Percentiles rank a stretch among this genome's conserved stretches.
Evolutionary conservation across 2,329 filamentous ascomycete species (phyloP).

Genomic region (Fusarium verticillioides): DNA sequence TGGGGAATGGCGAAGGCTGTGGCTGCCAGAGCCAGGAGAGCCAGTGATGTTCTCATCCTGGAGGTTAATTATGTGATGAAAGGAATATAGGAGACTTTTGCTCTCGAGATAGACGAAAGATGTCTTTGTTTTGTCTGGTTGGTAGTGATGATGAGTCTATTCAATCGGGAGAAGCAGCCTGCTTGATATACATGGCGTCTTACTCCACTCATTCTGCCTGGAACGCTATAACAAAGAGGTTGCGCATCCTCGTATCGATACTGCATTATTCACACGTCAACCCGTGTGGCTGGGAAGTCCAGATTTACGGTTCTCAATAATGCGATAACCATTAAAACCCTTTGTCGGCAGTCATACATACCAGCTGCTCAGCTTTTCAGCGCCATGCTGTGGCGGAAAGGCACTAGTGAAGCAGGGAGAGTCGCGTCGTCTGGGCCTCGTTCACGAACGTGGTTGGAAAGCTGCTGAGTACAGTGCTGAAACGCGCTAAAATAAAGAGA

Average conservation of each 20-base stretch:
- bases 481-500: not conserved
- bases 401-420: constrained; percentile 21
- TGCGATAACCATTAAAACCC: constrained; percentile 9
- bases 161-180: not conserved
- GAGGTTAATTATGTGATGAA: not conserved
- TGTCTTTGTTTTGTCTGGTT: not conserved
- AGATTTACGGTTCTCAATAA: not conserved
- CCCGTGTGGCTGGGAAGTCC: constrained; percentile 24
- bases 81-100: too few relatives aligned
- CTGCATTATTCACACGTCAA: constrained; percentile 30
- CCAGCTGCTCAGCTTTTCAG: not conserved
- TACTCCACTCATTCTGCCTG: constrained; percentile 3
- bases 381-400: constrained; percentile 5
- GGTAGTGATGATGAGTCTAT: not conserved
- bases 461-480: not conserved
- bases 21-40: constrained; percentile 52
- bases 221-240: constrained; percentile 16
- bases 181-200: constrained; percentile 33
- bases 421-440: not conserved
- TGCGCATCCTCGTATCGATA: not conserved
- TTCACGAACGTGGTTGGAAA: constrained; percentile 9
- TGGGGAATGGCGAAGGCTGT: constrained; percentile 56
- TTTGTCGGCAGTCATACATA: constrained; percentile 3
- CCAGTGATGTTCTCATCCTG: constrained; percentile 38
- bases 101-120: not conserved